Percentiles rank a stretch among this genome's conserved stretches.
These are phyloP conservation scores for Candida montana DNA, from an alignment of 805 yeast species.

Conservation along the genomic window DNA sequence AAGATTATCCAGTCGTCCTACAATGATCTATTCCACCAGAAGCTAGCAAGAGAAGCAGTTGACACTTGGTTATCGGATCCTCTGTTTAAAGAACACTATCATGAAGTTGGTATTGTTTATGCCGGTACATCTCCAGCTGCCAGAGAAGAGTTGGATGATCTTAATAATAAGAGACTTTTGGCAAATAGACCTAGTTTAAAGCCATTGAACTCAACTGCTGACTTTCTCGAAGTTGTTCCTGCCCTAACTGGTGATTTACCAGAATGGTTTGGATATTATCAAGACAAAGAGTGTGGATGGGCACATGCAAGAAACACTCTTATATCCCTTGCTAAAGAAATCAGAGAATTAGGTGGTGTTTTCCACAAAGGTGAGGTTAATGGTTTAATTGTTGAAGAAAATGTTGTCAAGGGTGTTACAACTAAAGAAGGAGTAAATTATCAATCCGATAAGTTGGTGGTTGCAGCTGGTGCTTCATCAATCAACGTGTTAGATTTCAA, in stretches of 20 bases:
- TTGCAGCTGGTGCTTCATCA: slow-evolving; percentile 32
- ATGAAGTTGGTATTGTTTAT: not conserved
- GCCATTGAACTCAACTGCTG: slow-evolving; percentile 1
- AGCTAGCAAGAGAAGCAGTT: not conserved
- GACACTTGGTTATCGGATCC: not conserved
- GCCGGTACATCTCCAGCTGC: not conserved
- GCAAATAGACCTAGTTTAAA: slow-evolving; percentile 5
- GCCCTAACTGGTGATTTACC: slow-evolving; percentile 7
- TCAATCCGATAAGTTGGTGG: slow-evolving; percentile 18
- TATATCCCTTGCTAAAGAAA: slow-evolving; percentile 23
- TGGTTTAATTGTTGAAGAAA: not conserved
- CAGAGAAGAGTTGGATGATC: not conserved
- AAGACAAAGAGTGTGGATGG: slow-evolving; percentile 31
- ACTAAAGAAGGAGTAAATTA: not conserved
- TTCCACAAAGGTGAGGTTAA: slow-evolving; percentile 11
- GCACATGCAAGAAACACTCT: slow-evolving; percentile 29
- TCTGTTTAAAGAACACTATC: not conserved
- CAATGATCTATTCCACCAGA: slow-evolving; percentile 19
- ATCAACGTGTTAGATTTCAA: slow-evolving; percentile 26
- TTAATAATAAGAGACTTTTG: slow-evolving; percentile 1
- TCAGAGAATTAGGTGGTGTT: slow-evolving; percentile 29
- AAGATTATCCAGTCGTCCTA: slow-evolving; percentile 35
- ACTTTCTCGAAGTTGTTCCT: slow-evolving; percentile 1
- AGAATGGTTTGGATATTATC: slow-evolving; percentile 29
- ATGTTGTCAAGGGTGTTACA: not conserved